A percentile compares a stretch with the other conserved stretches of the same genome.
phyloP scores from a whole-genome alignment of 352 stramenopile genomes.

The Globisporangium middletonii region DNA sequence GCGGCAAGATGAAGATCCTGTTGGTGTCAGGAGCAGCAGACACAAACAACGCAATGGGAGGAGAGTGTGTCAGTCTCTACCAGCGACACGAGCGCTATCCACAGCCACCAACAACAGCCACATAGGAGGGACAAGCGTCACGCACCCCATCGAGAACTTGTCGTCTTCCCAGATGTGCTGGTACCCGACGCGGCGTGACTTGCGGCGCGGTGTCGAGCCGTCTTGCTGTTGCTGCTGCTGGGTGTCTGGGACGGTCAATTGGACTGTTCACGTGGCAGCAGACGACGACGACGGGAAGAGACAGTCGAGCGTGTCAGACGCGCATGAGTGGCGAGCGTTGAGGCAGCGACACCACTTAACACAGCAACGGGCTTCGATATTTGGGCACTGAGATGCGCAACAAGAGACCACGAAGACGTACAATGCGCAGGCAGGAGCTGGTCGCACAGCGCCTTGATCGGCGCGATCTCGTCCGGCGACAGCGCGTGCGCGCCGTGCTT shows the following conservation, averaged over 20 bases:
- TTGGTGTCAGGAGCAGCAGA: not conserved
- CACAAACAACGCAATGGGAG: not conserved
- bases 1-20: constrained; percentile 83
- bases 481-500: constrained; percentile 36
- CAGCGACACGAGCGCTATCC: too few species aligned
- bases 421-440: constrained; percentile 61
- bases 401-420: constrained; percentile 16
- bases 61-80: not conserved
- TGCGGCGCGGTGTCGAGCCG: constrained; percentile 2
- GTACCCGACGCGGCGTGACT: constrained; percentile 39
- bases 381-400: not conserved
- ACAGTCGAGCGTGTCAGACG: not conserved
- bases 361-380: not conserved
- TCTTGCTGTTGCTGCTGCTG: constrained; percentile 1
- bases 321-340: not conserved
- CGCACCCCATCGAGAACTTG: constrained; percentile 73
- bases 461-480: constrained; percentile 43
- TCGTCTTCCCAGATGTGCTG: constrained; percentile 80
- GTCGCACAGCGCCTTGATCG: constrained; percentile 64
- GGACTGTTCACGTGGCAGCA: constrained; percentile 26
- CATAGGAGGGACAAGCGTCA: not conserved
- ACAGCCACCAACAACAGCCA: too few species aligned
- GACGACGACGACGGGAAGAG: not conserved
- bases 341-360: constrained; percentile 2
- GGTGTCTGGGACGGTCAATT: constrained; percentile 36